Evolutionary conservation across 331 rosid species (phyloP), one percentile per base, ranked within the genome.

Genomic region (Malus hybrid): DNA sequence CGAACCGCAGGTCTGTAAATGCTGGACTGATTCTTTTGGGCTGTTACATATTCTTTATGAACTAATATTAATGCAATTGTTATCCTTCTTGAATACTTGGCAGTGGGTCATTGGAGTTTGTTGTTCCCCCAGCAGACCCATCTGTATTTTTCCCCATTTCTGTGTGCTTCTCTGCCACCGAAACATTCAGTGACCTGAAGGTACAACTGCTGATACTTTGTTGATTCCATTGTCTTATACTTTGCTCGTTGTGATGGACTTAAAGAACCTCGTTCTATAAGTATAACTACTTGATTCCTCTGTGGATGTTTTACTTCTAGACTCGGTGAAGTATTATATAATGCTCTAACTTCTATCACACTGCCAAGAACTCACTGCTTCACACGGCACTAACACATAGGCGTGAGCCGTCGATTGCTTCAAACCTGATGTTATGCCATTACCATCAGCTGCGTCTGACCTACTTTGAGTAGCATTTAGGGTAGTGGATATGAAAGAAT

Each of bases 91-190:
- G 39, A 78, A 63, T 68, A 48, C 7, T 74, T 86, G 79, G 82
- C 96, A 94, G 99, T 84, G 97, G 99, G 75, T 88, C 97, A 6
- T 75, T 92, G 97, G 99, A 92, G 80, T 94, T 94, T 78, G 97
- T 92, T 66, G 96, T 94, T 84, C 97, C 97, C 32, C 89, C 85
- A 70, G 86, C 90, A 13, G 97, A 94, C 77, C 83, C 99, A 64
- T 92, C 97, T 32, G 78, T 82, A 62, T 92, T 94, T 83, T 92
- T 94, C 78, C 97, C 99, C 74, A 94, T 94, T 73, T 92, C 97
- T 63, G 96, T 94, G 24, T 71, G 86, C 28, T 94, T 94, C 80
- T 77, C 87, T 70, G 97, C 97, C 30, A 72, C 97, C 10, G 88
- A 80, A 55, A 94, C 97, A 58, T 94, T 88, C 77, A 90, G 99